Conservation (phyloP, 1,284 basidiomycete species). For the Kwoniella shivajii region DNA sequence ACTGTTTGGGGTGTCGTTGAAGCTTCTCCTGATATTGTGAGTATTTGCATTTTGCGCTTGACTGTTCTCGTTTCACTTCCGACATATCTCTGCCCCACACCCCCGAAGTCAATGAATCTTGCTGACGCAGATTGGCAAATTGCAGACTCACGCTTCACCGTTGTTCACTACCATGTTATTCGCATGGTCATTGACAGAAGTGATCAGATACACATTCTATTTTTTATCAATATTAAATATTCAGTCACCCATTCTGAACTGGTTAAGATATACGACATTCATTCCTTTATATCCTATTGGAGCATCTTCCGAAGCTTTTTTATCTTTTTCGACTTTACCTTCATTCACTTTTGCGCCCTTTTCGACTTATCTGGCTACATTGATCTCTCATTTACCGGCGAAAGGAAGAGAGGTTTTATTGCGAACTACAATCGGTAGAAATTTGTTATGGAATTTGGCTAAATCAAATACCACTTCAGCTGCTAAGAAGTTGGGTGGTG, state of each 20-base stretch:
- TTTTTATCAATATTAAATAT: conserved; percentile 66
- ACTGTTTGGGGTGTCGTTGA: conserved; percentile 83
- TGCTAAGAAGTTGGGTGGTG: too few species aligned
- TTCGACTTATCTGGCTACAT: conserved; percentile 47
- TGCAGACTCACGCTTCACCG: conserved; percentile 55
- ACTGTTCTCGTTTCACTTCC: not conserved
- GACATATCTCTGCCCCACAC: not conserved
- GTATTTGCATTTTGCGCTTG: not conserved
- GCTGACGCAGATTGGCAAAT: not conserved
- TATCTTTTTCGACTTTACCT: conserved; percentile 78
- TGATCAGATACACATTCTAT: conserved; percentile 92
- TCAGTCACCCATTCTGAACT: conserved; percentile 53
- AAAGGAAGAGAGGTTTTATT: conserved; percentile 28
- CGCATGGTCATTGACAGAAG: conserved; percentile 90
- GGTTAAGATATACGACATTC: conserved; percentile 79
- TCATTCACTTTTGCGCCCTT: conserved; percentile 36
- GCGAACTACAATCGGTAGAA: conserved; percentile 31
- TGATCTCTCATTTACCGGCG: conserved; percentile 20
- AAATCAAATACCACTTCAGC: conserved; percentile 20
- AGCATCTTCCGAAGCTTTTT: conserved; percentile 83
- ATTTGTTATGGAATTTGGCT: conserved; percentile 38
- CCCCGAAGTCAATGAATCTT: not conserved
- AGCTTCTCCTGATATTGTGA: conserved; percentile 56
- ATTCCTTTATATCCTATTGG: conserved; percentile 90
- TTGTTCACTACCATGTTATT: conserved; percentile 89